Evolutionary conservation across 805 yeast genomes (phyloP), one percentile per base, ranked within the genome.

Genomic region (Sugiyamaella valdiviana): DNA sequence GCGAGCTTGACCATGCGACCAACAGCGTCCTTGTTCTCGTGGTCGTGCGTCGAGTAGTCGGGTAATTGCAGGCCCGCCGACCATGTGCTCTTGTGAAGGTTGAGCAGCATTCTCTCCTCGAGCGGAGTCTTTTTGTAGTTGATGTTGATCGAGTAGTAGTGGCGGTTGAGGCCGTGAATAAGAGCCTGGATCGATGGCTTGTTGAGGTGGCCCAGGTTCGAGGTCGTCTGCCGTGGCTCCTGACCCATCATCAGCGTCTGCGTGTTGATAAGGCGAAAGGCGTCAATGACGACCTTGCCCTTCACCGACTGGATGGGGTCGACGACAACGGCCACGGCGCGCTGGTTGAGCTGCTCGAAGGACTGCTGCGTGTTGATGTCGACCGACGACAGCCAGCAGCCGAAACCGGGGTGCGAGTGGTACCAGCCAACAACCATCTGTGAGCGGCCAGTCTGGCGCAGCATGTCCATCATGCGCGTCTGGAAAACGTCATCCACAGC

Each of bases 361-460:
- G 96, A 87, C 66, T 91, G 96, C 65, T 93, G 99, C 2, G 99
- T 93, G 67, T 89, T 88, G 52, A 93, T 95, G 77, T 93, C 99
- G 23, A 93, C 98, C 23, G 90, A 82, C 10, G 98, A 90, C 58
- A 93, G 76, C 99, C 99, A 93, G 73, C 99, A 93, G n/a, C 99
- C 99, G 66, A 91, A 93, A 15, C 99, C 99, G 3, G 99, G 99
- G 70, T 93, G 99, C 12, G 98, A 90, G 66, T 93, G 99, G 72
- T 93, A 93, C 99, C 99, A 93, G 29, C 99, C 99, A 44, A 93
- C 99, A 46, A 93, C 99, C 87, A 87, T 89, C 66, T 93, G 95
- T 69, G 90, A 97, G 67, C 99, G 78, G n/a, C 99, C 99, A 0
- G 99, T 93, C 67, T 93, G 99, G 69, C 85, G 82, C 63, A 93